phyloP scores from a whole-genome alignment of 208 protist genomes.

The Wallacemonas rigidus region DNA sequence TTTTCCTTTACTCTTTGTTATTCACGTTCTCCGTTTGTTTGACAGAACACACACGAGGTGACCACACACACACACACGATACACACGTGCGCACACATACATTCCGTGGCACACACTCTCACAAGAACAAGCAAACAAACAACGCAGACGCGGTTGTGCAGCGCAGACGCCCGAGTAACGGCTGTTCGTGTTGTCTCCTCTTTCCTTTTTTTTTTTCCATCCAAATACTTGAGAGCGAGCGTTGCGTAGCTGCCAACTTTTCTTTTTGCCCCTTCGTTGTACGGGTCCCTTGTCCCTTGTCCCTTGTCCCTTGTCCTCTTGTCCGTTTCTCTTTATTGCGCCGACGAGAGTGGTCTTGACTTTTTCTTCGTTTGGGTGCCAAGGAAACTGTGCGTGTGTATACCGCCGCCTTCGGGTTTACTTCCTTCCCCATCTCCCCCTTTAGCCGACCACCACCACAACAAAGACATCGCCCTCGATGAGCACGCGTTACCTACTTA shows the following conservation, averaged over 20 bases:
- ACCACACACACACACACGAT: too few species aligned
- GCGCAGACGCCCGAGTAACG: too few species aligned
- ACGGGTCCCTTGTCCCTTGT: neutral
- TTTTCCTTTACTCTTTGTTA: slow-evolving; percentile 18
- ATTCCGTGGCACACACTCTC: too few species aligned
- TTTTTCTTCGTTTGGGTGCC: neutral
- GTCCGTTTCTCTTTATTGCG: neutral
- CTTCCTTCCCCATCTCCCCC: too few species aligned
- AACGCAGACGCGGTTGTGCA: too few species aligned
- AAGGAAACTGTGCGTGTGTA: neutral
- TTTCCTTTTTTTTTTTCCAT: slow-evolving; percentile 10
- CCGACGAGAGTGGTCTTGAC: neutral
- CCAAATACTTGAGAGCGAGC: neutral
- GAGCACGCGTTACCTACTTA: neutral
- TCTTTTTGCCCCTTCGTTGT: slow-evolving; percentile 2
- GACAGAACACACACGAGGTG: too few species aligned
- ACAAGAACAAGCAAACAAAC: too few species aligned
- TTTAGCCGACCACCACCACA: too few species aligned
- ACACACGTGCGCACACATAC: too few species aligned
- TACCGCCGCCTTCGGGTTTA: too few species aligned
- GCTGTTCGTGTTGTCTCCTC: neutral
- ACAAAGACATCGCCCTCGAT: too few species aligned
- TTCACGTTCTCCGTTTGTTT: neutral
- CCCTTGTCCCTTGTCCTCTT: neutral
- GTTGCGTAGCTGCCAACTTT: neutral